phyloP scores from a whole-genome alignment of 2,329 filamentous ascomycete species.

The Colletotrichum sojae region DNA sequence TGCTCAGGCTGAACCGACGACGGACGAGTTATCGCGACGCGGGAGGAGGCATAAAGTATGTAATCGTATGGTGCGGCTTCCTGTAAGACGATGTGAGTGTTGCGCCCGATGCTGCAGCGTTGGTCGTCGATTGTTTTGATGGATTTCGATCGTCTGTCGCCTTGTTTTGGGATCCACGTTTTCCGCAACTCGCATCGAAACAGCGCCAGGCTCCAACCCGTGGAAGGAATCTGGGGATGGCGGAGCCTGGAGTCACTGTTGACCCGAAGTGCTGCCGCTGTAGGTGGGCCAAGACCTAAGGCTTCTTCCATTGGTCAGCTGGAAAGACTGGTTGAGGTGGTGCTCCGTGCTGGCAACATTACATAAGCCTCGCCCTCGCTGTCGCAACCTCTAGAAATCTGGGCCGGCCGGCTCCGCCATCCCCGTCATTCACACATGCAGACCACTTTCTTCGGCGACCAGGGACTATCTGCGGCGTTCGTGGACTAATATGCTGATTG shows the following conservation, averaged over 20 bases:
- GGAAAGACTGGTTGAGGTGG: background rate
- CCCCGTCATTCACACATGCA: conserved; percentile 17
- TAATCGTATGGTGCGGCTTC: background rate
- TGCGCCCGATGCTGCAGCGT: conserved; percentile 6
- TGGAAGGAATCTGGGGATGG: conserved; percentile 27
- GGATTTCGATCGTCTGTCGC: conserved; percentile 19
- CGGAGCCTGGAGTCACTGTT: conserved; percentile 13
- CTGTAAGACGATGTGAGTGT: background rate
- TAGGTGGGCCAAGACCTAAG: background rate
- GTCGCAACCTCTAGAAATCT: background rate
- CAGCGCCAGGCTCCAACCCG: conserved; percentile 26
- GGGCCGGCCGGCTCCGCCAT: conserved; percentile 28
- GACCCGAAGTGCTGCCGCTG: conserved; percentile 30
- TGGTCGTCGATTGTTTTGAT: conserved; percentile 30
- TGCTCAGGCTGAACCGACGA: conserved; percentile 38
- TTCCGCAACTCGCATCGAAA: conserved; percentile 23
- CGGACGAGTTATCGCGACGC: conserved; percentile 25
- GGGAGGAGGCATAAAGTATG: conserved; percentile 17
- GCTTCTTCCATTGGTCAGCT: background rate
- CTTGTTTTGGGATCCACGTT: conserved; percentile 28
- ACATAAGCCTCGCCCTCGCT: background rate
- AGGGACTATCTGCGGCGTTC: background rate
- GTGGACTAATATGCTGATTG: background rate
- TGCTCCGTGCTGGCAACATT: background rate
- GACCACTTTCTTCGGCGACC: background rate